Evolutionary conservation across 2,329 filamentous ascomycete species (phyloP).

Genomic region (Monilinia aucupariae): DNA sequence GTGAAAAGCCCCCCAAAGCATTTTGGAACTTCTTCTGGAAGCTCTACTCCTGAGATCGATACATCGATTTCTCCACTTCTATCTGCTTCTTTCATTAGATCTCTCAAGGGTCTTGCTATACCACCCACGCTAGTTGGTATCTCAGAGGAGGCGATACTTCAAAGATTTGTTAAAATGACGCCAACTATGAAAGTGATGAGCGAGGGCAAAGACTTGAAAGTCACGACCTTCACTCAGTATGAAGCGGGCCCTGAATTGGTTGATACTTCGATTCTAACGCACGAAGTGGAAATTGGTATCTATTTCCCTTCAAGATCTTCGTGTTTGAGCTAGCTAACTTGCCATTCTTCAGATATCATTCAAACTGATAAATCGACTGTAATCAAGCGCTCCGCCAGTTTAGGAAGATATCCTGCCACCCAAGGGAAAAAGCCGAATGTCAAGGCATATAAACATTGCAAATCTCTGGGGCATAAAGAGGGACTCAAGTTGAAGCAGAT

Average conservation of each 20-base stretch:
- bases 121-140: background rate
- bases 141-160: background rate
- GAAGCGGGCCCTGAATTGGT: constrained; percentile 4
- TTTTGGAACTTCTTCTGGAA: background rate
- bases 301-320: background rate
- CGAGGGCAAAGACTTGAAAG: background rate
- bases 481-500: background rate
- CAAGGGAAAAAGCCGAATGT: background rate
- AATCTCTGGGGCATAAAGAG: background rate
- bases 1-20: background rate
- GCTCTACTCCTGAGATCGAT: background rate
- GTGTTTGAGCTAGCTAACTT: background rate
- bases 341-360: background rate
- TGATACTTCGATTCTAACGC: background rate
- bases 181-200: background rate
- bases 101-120: background rate
- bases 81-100: background rate
- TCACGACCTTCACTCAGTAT: constrained; percentile 3
- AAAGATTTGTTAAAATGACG: background rate
- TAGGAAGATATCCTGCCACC: background rate
- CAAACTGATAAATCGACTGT: background rate
- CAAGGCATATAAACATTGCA: background rate
- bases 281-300: background rate
- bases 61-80: background rate
- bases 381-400: background rate